Percentiles rank a stretch among this genome's conserved stretches.
Conservation (phyloP, 2,329 filamentous ascomycete genomes). For the Claviceps sp. region DNA sequence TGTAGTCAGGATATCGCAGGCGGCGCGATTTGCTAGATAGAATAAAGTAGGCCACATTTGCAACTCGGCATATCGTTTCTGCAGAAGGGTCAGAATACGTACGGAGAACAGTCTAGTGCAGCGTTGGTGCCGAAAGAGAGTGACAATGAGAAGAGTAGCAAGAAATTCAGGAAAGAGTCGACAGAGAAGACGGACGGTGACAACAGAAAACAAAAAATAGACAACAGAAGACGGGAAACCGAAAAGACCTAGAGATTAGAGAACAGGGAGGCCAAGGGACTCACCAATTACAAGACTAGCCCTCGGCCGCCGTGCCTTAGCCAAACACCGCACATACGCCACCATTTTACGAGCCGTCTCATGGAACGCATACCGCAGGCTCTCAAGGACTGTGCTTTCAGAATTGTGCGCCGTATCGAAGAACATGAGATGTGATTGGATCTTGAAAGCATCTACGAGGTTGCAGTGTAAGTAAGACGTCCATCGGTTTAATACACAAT, state of each 20-base stretch:
- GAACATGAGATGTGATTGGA: conserved; percentile 75
- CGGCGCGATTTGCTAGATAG: conserved; percentile 42
- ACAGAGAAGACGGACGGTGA: not conserved
- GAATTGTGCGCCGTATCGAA: conserved; percentile 72
- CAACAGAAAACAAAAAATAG: not conserved
- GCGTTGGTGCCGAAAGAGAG: not conserved
- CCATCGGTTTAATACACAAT: not conserved
- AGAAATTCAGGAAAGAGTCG: not conserved
- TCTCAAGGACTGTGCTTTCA: conserved; percentile 51
- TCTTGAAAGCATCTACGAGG: conserved; percentile 52
- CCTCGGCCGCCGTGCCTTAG: conserved; percentile 40
- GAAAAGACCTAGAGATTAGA: not conserved
- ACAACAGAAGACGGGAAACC: too few relatives aligned
- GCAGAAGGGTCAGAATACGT: not conserved
- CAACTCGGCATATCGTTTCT: conserved; percentile 54
- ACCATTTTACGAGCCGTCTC: conserved; percentile 69
- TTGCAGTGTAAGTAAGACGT: not conserved
- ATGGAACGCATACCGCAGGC: conserved; percentile 59
- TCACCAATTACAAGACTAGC: conserved; percentile 49
- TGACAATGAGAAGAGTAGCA: not conserved
- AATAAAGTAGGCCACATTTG: conserved; percentile 49
- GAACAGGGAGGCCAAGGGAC: conserved; percentile 13
- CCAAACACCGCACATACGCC: conserved; percentile 48
- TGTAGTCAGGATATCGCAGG: conserved; percentile 34
- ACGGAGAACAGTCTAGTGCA: too few relatives aligned